These are phyloP conservation scores for Leptographium wingfieldii DNA, from an alignment of 2,329 filamentous ascomycete species.

Conservation along the genomic window DNA sequence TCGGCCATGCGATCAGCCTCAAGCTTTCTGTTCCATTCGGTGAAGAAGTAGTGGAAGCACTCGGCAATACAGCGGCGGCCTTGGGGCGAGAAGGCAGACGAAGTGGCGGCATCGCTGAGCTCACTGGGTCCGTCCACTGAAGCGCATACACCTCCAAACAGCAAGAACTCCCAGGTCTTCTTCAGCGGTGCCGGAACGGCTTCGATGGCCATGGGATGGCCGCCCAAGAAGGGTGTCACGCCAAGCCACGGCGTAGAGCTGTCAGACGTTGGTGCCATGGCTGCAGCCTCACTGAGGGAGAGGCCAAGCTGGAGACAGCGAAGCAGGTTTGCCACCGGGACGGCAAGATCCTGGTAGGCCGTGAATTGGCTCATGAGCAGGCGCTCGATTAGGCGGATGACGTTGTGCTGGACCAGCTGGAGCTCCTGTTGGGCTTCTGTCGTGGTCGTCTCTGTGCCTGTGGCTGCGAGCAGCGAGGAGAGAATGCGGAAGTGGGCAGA, in stretches of 20 bases:
- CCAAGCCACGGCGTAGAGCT: slow-evolving; percentile 24
- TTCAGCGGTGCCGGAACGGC: slow-evolving; percentile 11
- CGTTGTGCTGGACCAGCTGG: slow-evolving; percentile 38
- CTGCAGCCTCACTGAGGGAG: slow-evolving; percentile 42
- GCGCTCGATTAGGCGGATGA: slow-evolving; percentile 58
- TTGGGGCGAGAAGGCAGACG: slow-evolving; percentile 19
- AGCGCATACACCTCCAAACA: slow-evolving; percentile 30
- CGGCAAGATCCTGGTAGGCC: slow-evolving; percentile 74
- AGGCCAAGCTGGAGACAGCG: slow-evolving; percentile 67
- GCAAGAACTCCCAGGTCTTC: slow-evolving; percentile 36
- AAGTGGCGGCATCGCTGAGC: slow-evolving; percentile 7
- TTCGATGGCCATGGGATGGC: slow-evolving; percentile 20
- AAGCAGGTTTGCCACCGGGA: slow-evolving; percentile 66
- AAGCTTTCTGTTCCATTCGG: slow-evolving; percentile 68
- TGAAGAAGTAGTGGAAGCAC: slow-evolving; percentile 60
- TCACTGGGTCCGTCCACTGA: slow-evolving; percentile 33
- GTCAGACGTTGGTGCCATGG: not conserved
- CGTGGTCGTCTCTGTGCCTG: slow-evolving; percentile 11
- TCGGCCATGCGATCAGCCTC: slow-evolving; percentile 64
- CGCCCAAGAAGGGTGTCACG: slow-evolving; percentile 45
- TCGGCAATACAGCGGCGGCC: slow-evolving; percentile 46
- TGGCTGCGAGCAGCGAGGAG: slow-evolving; percentile 9
- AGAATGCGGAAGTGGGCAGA: slow-evolving; percentile 23
- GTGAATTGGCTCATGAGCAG: slow-evolving; percentile 60
- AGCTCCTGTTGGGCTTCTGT: slow-evolving; percentile 27